Conservation (phyloP, 2,329 filamentous ascomycete species). For the Stagonosporopsis cucurbitacearum region DNA sequence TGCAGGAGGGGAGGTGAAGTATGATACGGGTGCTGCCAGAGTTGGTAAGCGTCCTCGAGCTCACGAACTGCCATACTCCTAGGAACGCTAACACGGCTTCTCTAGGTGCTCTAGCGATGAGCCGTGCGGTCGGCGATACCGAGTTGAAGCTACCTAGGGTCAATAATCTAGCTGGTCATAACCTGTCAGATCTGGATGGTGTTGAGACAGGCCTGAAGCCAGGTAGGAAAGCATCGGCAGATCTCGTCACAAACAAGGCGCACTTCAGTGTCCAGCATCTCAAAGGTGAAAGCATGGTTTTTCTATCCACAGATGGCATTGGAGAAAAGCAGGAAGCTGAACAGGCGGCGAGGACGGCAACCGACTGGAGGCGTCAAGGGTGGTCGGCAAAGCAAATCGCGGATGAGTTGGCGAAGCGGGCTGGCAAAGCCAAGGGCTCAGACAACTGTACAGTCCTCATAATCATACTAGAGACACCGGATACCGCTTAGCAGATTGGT, state of each 20-base stretch:
- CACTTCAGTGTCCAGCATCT: conserved; percentile 28
- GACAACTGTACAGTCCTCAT: conserved; percentile 35
- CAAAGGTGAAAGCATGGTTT: conserved; percentile 26
- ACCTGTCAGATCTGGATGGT: conserved; percentile 31
- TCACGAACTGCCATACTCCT: no score
- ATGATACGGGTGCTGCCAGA: conserved; percentile 27
- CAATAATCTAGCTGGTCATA: conserved; percentile 33
- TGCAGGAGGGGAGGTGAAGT: conserved; percentile 32
- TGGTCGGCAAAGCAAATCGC: conserved; percentile 27
- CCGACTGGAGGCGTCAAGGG: conserved; percentile 24
- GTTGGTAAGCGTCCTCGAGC: conserved; percentile 13
- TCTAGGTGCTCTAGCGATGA: conserved; percentile 34
- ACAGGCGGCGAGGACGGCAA: conserved; percentile 25
- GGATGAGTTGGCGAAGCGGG: conserved; percentile 22
- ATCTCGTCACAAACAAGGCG: conserved; percentile 34
- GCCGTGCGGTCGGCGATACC: conserved; percentile 31
- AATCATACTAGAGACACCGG: conserved; percentile 15
- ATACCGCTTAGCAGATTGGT: background rate
- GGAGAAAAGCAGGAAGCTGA: conserved; percentile 28
- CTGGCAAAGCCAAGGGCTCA: conserved; percentile 22
- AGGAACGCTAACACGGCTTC: background rate
- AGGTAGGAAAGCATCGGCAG: conserved; percentile 26
- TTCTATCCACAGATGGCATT: conserved; percentile 33
- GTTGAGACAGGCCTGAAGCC: conserved; percentile 34
- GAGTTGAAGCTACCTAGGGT: conserved; percentile 34